A percentile compares a stretch with the other conserved stretches of the same genome.
phyloP scores from a whole-genome alignment of 495 filamentous ascomycete genomes.

The Penicillium manginii region DNA sequence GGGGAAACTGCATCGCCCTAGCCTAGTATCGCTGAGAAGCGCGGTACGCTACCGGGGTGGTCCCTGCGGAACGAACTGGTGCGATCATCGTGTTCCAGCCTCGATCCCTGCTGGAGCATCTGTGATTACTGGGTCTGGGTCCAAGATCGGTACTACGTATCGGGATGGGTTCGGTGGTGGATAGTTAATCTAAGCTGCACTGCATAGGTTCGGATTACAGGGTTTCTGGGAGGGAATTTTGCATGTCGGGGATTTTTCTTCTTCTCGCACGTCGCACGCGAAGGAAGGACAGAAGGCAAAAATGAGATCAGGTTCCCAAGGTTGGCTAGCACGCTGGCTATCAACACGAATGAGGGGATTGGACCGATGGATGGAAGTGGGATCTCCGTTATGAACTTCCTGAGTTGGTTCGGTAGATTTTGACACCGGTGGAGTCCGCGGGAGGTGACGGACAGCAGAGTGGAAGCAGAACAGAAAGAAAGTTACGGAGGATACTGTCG shows the following conservation, averaged over 20 bases:
- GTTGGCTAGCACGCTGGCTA: slow-evolving; percentile 19
- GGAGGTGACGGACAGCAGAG: slow-evolving; percentile 6
- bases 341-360: slow-evolving; percentile 17
- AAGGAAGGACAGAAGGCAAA: slow-evolving; percentile 26
- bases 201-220: too few relatives aligned
- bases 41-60: slow-evolving; percentile 3
- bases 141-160: slow-evolving; percentile 4
- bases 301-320: slow-evolving; percentile 19
- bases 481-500: not conserved
- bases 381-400: slow-evolving; percentile 15
- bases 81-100: slow-evolving; percentile 1
- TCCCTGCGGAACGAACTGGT: slow-evolving; percentile 1
- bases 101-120: not conserved
- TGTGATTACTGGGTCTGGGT: not conserved
- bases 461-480: not conserved
- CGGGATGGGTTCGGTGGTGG: not conserved
- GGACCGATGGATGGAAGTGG: slow-evolving; percentile 9
- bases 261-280: slow-evolving; percentile 1
- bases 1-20: not conserved
- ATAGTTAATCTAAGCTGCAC: too few relatives aligned
- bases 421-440: slow-evolving; percentile 14
- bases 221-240: not conserved
- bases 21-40: not conserved
- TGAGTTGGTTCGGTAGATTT: slow-evolving; percentile 20
- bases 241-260: not conserved